Evolutionary conservation across 83 land plant genomes (phyloP).

Genomic region (Thuja plicata): DNA sequence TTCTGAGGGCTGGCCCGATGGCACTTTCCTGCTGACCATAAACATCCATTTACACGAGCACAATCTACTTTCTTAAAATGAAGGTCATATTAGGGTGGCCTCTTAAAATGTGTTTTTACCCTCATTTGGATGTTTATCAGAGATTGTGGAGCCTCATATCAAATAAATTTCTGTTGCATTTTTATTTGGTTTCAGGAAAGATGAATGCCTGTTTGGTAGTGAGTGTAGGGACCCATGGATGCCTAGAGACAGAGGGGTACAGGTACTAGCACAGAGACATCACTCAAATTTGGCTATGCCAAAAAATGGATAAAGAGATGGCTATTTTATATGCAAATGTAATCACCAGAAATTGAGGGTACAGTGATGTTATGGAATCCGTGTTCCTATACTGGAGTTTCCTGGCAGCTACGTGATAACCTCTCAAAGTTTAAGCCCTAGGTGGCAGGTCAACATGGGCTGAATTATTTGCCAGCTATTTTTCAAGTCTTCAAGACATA

Average conservation of each 20-base stretch:
- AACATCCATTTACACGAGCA: neutral
- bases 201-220: neutral
- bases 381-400: too few relatives aligned
- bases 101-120: neutral
- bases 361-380: too few relatives aligned
- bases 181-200: neutral
- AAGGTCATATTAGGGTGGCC: neutral
- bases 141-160: neutral
- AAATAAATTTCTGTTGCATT: neutral
- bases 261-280: too few relatives aligned
- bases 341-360: too few relatives aligned
- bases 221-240: too few relatives aligned
- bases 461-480: neutral
- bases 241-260: too few relatives aligned
- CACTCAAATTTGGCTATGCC: too few relatives aligned
- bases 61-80: neutral
- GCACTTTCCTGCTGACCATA: neutral
- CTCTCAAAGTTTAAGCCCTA: neutral
- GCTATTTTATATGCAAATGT: too few relatives aligned
- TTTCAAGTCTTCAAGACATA: neutral
- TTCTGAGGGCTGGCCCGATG: neutral
- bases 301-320: too few relatives aligned
- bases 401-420: neutral
- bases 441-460: neutral
- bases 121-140: neutral